These are phyloP conservation scores for Fragilaria crotonensis DNA, from an alignment of 108 stramenopile genomes.

Conservation along the genomic window DNA sequence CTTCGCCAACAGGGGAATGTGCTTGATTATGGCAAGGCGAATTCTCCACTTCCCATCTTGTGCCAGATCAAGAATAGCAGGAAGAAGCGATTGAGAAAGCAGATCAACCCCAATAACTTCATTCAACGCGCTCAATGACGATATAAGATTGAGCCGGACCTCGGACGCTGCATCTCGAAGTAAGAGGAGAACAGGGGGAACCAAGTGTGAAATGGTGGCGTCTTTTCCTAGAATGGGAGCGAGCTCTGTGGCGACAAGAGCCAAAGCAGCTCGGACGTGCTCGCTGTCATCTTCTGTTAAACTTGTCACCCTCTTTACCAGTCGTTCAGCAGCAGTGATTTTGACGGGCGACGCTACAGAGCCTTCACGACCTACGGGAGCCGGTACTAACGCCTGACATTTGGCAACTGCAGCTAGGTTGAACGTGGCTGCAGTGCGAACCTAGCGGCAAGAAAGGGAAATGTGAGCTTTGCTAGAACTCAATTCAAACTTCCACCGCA, in stretches of 20 bases:
- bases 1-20: slow-evolving; percentile 87
- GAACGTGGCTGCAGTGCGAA: slow-evolving; percentile 83
- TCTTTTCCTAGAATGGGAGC: slow-evolving; percentile 87
- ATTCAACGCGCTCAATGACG: slow-evolving; percentile 84
- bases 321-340: slow-evolving; percentile 58
- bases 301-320: slow-evolving; percentile 63
- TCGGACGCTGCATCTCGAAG: slow-evolving; percentile 90
- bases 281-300: slow-evolving; percentile 86
- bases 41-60: slow-evolving; percentile 97
- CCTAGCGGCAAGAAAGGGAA: background rate
- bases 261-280: slow-evolving; percentile 83
- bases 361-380: slow-evolving; percentile 13
- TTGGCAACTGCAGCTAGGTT: slow-evolving; percentile 76
- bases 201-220: slow-evolving; percentile 78
- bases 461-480: background rate
- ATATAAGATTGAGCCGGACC: slow-evolving; percentile 95
- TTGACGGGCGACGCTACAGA: slow-evolving; percentile 10
- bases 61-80: slow-evolving; percentile 94
- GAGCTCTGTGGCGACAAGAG: slow-evolving; percentile 88
- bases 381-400: slow-evolving; percentile 41
- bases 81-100: slow-evolving; percentile 88
- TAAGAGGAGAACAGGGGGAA: slow-evolving; percentile 92
- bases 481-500: background rate
- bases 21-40: slow-evolving; percentile 91
- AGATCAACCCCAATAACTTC: slow-evolving; percentile 93